Evolutionary conservation across 805 yeast species (phyloP), one percentile per base, ranked within the genome.

Genomic region (Lipomyces yamanashiensis): DNA sequence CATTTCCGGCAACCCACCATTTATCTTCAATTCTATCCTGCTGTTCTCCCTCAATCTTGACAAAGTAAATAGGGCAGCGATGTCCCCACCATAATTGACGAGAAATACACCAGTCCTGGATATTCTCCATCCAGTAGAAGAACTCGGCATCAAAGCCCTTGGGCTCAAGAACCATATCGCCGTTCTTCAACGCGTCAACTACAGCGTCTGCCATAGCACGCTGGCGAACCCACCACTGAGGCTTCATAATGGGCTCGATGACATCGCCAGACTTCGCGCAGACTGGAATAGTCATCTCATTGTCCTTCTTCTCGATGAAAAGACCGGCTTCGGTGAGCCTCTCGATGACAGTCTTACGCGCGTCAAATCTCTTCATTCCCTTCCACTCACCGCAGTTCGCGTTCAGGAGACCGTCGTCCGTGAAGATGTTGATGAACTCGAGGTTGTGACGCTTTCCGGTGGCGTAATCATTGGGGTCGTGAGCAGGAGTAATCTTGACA

Each of bases 151-250:
- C 96, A 13, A 97, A 92, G 21, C 92, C 81, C 78, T 89, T 88
- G 71, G 99, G 99, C 59, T 87, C 80, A 73, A 95, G 90, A 60
- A 85, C 84, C 72, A 93, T 84, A 58, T 86, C 85, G 69, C 98
- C 98, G 43, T 82, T 81, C 77, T 84, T 85, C 64, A 93, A 97
- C 59, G 91, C 98, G 59, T 85, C 82, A 71, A 92, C 86, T 62
- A 97, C 97, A 64, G 84, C 91, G 69, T 82, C 81, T 58, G 98
- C 99, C 89, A 91, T 89, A 62, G 87, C 89, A 72, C 82, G 83
- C 80, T 92, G 97, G 66, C 90, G 80, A 70, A 95, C 98, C 98
- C 98, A 95, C 99, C 99, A 95, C 81, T 95, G 99, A 66, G 99
- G 99, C 81, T 95, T 95, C 80, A 95, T 83, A 74, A 90, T 81